These are phyloP conservation scores for Phytopythium mirpurense DNA, from an alignment of 352 stramenopile species.

Conservation along the genomic window DNA sequence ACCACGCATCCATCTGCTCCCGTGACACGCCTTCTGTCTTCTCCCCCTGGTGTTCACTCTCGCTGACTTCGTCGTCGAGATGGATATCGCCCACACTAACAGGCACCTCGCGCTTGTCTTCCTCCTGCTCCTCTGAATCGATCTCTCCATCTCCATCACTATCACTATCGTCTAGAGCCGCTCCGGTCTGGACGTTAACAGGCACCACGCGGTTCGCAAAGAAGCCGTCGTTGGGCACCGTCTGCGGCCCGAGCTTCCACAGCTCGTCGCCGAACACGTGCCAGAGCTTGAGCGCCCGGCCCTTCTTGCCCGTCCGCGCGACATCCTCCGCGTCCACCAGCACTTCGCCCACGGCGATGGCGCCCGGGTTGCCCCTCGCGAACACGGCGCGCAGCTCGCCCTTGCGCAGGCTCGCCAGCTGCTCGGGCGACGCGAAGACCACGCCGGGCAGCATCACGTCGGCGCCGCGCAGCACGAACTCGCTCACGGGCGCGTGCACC, in stretches of 20 bases:
- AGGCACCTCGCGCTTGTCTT: conserved; percentile 16
- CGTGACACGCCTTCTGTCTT: conserved; percentile 26
- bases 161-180: conserved; percentile 11
- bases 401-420: conserved; percentile 51
- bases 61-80: conserved; percentile 16
- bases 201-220: conserved; percentile 31
- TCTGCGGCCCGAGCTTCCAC: conserved; percentile 69
- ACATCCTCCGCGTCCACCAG: conserved; percentile 62
- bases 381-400: conserved; percentile 65
- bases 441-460: conserved; percentile 85
- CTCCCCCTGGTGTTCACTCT: conserved; percentile 19
- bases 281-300: conserved; percentile 58
- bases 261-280: conserved; percentile 73
- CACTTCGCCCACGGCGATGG: conserved; percentile 75
- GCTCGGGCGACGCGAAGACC: conserved; percentile 48
- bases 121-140: conserved; percentile 3
- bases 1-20: conserved; percentile 72
- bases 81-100: conserved; percentile 26
- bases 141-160: conserved; percentile 3
- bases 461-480: conserved; percentile 72
- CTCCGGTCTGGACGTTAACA: conserved; percentile 8
- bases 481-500: conserved; percentile 76
- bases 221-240: conserved; percentile 63
- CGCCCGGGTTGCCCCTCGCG: conserved; percentile 65
- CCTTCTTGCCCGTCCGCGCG: conserved; percentile 51